Conservation (phyloP, 2,329 filamentous ascomycete species). For the Lasiodiplodia theobromae region DNA sequence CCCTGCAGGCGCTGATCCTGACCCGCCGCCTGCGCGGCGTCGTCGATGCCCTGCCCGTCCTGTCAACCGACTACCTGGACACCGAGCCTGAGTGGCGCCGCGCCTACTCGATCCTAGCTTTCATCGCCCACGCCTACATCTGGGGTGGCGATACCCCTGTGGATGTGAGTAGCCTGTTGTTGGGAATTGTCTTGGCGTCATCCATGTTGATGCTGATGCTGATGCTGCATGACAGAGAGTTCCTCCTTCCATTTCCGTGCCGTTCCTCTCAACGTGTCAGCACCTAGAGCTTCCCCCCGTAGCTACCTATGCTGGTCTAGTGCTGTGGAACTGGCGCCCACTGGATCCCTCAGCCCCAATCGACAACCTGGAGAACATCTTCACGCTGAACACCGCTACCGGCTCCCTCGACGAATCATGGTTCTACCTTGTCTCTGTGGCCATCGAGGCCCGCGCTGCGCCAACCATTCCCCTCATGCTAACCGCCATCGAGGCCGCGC, state of each 20-base stretch:
- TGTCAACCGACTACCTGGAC: constrained; percentile 82
- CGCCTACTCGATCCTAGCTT: constrained; percentile 79
- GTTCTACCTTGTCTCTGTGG: constrained; percentile 96
- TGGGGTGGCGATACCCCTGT: constrained; percentile 82
- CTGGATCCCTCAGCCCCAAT: constrained; percentile 84
- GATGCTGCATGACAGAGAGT: constrained; percentile 57
- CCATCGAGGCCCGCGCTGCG: constrained; percentile 90
- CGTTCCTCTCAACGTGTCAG: constrained; percentile 77
- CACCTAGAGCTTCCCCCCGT: constrained; percentile 88
- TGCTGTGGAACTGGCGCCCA: constrained; percentile 96
- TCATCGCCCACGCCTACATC: constrained; percentile 84
- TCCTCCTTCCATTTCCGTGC: constrained; percentile 82
- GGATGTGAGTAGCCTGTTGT: constrained; percentile 62
- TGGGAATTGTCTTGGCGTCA: neutral
- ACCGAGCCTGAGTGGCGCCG: constrained; percentile 90
- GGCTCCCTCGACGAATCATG: constrained; percentile 96
- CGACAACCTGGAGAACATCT: constrained; percentile 85
- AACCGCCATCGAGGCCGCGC: constrained; percentile 80
- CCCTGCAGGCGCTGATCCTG: constrained; percentile 85
- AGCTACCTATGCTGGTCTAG: constrained; percentile 90
- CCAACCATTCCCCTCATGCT: constrained; percentile 90
- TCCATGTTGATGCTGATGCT: neutral
- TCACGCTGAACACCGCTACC: constrained; percentile 88
- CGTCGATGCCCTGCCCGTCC: constrained; percentile 80
- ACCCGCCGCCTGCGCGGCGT: constrained; percentile 82